Evolutionary conservation across 2,329 filamentous ascomycete species (phyloP).

Genomic region (Cladorrhinum sp.): DNA sequence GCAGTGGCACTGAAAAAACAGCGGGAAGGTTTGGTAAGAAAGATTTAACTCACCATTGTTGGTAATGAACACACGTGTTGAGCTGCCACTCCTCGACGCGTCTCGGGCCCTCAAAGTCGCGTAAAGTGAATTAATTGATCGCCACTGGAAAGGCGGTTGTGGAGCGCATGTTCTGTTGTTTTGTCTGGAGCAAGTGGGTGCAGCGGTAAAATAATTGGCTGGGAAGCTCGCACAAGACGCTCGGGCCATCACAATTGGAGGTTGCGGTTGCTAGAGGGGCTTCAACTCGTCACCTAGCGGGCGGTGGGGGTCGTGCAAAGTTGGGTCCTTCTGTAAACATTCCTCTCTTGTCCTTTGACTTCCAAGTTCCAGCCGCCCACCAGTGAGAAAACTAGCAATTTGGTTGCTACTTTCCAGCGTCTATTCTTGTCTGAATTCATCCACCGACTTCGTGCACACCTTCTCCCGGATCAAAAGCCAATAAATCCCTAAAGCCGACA

Average conservation of each 20-base stretch:
- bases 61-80: not conserved
- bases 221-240: not conserved
- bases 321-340: slow-evolving; percentile 25
- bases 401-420: not conserved
- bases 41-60: slow-evolving; percentile 6
- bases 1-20: not conserved
- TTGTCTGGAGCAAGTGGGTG: not conserved
- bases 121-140: slow-evolving; percentile 8
- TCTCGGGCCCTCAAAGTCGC: slow-evolving; percentile 1
- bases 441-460: not conserved
- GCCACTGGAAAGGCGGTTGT: not conserved
- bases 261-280: slow-evolving; percentile 24
- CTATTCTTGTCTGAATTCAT: not conserved
- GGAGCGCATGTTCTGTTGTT: not conserved
- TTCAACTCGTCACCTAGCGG: slow-evolving; percentile 17
- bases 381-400: not conserved
- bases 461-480: not conserved
- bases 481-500: slow-evolving; percentile 17
- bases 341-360: slow-evolving; percentile 11
- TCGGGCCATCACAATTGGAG: slow-evolving; percentile 2
- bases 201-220: not conserved
- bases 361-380: slow-evolving; percentile 5
- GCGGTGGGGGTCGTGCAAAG: slow-evolving; percentile 16
- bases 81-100: not conserved
- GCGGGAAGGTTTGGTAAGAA: not conserved